Base-by-base conservation (phyloP, 805 yeast species). In the Yamadazyma sp. region DNA sequence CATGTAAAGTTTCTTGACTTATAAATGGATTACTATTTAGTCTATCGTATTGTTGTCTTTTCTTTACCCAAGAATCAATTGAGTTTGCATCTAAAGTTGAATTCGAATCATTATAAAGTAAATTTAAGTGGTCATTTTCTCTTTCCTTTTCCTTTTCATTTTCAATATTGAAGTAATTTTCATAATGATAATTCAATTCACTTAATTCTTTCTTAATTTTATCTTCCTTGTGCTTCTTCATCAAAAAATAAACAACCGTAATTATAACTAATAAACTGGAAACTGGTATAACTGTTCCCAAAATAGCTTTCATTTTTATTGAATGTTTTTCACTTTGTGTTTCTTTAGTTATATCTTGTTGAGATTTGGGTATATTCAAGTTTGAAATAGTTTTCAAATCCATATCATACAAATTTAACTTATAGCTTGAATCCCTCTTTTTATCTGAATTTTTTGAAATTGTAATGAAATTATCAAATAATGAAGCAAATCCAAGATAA, bases 1-100 rank as follows among this genome's bases (percentile, higher is more conserved):
- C 38, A 22, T 16, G 28, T 3, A 42, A 21, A 4, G 48, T 44
- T 11, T 44, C 48, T 31, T 34, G 42, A 21, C 40, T 38, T 44
- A 41, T 30, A 25, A 38, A 31, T 58, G 68, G 39, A 50, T 42
- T 23, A 55, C 30, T 34, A 16, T 33, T 31, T 3, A 18, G 33
- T 33, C 32, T 36, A 38, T 69, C 78, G 42, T 59, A 74, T 37
- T 68, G 68, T 35, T 69, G 69, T 42, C 79, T 53, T 48, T 75
- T 75, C 19, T 65, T 58, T 27, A 67, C 65, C 80, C 80, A 75
- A 15, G 77, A 71, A 39, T 68, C 69, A 16, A 76, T 68, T 4
- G 79, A 73, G 7, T 69, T 55, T 18, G 59, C 70, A 33, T 73
- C 80, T 21, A 67, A 44, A 0, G 72, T 65, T 2, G 67, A 61